Percentiles rank a stretch among this genome's conserved stretches.
Evolutionary conservation across 163 green algal species (phyloP).

Genomic region (Volvox carteri): DNA sequence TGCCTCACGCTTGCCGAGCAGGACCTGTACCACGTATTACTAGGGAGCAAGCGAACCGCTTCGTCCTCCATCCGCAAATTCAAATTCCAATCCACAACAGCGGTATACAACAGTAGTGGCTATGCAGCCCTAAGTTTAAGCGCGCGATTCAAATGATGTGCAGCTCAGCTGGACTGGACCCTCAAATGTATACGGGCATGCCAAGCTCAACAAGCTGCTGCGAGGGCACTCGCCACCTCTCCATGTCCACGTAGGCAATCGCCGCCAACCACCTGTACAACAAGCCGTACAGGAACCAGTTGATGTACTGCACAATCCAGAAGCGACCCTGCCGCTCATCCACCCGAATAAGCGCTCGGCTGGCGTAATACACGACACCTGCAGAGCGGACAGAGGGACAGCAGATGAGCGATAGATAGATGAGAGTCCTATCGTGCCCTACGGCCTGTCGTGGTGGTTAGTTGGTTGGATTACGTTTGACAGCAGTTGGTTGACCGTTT

Average conservation of each 20-base stretch:
- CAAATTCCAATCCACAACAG: no score
- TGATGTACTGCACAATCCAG: neutral
- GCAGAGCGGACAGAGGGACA: neutral
- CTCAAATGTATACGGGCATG: neutral
- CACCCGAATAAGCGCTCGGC: neutral
- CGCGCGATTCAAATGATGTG: no score
- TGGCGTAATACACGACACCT: slow-evolving; percentile 46
- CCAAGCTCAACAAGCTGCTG: slow-evolving; percentile 41
- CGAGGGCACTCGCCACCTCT: slow-evolving; percentile 19
- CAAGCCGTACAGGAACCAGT: slow-evolving; percentile 25
- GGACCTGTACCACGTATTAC: no score
- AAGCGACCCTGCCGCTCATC: neutral
- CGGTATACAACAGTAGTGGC: no score
- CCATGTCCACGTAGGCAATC: slow-evolving; percentile 24
- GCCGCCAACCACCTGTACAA: slow-evolving; percentile 37
- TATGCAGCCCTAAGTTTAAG: no score
- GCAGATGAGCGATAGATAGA: neutral
- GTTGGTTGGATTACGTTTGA: neutral
- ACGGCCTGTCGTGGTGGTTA: neutral
- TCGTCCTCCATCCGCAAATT: no score
- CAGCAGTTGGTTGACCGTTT: neutral
- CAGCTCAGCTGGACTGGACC: no score
- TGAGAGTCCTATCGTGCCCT: no score
- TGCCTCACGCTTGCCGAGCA: no score
- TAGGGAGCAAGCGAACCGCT: no score